Evolutionary conservation across 164 flowering plant genomes (phyloP), one percentile per base, ranked within the genome.

Genomic region (Nymphaea colorata): DNA sequence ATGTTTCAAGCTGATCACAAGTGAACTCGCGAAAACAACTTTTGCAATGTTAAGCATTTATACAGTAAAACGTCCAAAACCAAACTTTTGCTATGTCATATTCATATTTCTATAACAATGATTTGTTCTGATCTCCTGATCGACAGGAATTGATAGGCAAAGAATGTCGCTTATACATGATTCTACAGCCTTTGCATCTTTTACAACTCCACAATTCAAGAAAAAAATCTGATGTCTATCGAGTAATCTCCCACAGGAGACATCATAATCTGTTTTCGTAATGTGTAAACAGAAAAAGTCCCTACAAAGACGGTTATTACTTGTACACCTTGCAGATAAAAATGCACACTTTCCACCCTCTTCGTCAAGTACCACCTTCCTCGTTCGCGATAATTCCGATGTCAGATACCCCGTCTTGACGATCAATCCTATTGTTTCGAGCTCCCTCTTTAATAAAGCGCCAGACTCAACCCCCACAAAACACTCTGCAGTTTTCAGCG

Each of bases 131-230:
- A 25, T 25, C 1, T 25, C 36, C 36, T 25, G 36, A 47, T 47
- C 55, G 6, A 69, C 61, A 45, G 74, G 74, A 67, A 71, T 42
- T n/a, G 74, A 62, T 66, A 71, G 62, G 66, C 66, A 71, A 53
- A 71, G 66, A 42, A 71, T 43, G 12, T 71, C 74, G 67, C 69
- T 66, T 25, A 71, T 6, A 67, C 70, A 47, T 25, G 18, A n/a
- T 44, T 71, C 62, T 18, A 63, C 17, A 41, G 25, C 10, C 45
- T 44, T 51, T 41, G 45, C 62, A 17, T 2, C 61, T 25, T 7
- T 10, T 61, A 4, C n/a, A 61, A 2, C 15, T 61, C 11, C 16
- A 6, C 4, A 61, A 61, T n/a, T 6, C 63, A 61, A 11, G 4
- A 7, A 12, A 3, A 12, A 47, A 47, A 47, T 47, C 12, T 12